Percentiles rank a stretch among this genome's conserved stretches.
Evolutionary conservation across 2,329 filamentous ascomycete genomes (phyloP).

Genomic region (Paraphoma chrysanthemicola): DNA sequence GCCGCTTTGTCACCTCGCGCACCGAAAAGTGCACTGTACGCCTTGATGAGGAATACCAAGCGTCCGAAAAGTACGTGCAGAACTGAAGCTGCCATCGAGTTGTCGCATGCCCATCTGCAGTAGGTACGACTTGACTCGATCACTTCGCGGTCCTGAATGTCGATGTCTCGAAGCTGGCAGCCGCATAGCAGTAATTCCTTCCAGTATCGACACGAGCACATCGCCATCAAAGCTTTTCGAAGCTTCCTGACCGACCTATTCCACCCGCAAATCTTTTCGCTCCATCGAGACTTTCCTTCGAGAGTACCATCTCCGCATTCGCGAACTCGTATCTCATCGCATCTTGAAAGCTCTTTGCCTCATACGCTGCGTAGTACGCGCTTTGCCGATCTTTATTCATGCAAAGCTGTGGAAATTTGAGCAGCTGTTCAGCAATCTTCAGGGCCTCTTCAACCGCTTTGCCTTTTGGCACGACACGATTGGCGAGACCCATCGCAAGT

Average conservation of each 20-base stretch:
- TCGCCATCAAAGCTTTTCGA: constrained; percentile 9
- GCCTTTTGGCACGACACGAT: constrained; percentile 60
- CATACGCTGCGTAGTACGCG: constrained; percentile 59
- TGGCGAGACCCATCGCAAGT: constrained; percentile 60
- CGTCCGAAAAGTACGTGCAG: too few species aligned
- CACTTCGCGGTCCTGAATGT: too few species aligned
- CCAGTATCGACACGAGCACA: background rate
- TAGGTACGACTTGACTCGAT: too few species aligned
- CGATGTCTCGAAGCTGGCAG: too few species aligned
- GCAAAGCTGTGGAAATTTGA: constrained; percentile 60
- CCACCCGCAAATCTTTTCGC: constrained; percentile 51
- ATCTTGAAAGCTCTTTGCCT: constrained; percentile 58
- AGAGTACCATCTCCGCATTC: constrained; percentile 52
- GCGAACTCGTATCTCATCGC: constrained; percentile 59
- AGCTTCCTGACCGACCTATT: constrained; percentile 49
- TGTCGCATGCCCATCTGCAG: too few species aligned
- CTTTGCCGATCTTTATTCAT: constrained; percentile 59
- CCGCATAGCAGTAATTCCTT: too few species aligned
- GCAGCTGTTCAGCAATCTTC: constrained; percentile 55
- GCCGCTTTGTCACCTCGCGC: background rate
- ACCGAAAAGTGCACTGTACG: background rate
- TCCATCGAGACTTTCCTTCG: constrained; percentile 52
- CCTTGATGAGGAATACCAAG: too few species aligned
- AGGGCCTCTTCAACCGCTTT: constrained; percentile 55
- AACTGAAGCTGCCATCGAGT: too few species aligned